phyloP scores from a whole-genome alignment of 495 filamentous ascomycete genomes.

The Hamigera avellanea region DNA sequence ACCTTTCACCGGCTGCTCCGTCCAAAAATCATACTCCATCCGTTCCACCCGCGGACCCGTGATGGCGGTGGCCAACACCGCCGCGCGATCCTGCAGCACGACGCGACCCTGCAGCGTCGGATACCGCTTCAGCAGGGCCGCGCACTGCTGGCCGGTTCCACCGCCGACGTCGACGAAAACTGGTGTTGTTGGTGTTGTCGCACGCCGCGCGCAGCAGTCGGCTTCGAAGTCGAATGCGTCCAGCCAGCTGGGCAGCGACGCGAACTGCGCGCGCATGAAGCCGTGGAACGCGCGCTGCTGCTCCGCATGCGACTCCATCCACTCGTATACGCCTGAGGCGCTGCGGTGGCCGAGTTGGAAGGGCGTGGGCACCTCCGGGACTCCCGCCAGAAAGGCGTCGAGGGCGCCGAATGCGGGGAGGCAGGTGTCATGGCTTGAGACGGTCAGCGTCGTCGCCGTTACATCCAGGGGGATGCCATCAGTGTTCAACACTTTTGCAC shows the following conservation, averaged over 20 bases:
- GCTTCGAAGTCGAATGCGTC: neutral
- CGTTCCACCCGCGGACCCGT: slow-evolving; percentile 33
- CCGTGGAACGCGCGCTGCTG: neutral
- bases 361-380: neutral
- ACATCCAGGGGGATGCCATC: neutral
- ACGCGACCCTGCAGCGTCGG: slow-evolving; percentile 31
- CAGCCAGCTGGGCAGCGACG: neutral
- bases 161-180: slow-evolving; percentile 46
- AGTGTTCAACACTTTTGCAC: neutral
- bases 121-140: slow-evolving; percentile 29
- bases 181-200: slow-evolving; percentile 4
- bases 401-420: neutral
- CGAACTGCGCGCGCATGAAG: neutral
- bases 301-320: neutral
- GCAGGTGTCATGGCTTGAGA: neutral
- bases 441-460: neutral
- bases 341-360: neutral
- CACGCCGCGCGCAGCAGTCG: neutral
- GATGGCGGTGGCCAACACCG: slow-evolving; percentile 23
- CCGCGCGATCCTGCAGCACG: slow-evolving; percentile 42
- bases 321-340: neutral
- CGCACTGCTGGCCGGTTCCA: slow-evolving; percentile 39
- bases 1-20: slow-evolving; percentile 34
- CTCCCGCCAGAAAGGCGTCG: neutral
- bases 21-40: slow-evolving; percentile 39